These are phyloP conservation scores for Colletotrichum eleusines DNA, from an alignment of 2,329 filamentous ascomycete species.

Conservation along the genomic window DNA sequence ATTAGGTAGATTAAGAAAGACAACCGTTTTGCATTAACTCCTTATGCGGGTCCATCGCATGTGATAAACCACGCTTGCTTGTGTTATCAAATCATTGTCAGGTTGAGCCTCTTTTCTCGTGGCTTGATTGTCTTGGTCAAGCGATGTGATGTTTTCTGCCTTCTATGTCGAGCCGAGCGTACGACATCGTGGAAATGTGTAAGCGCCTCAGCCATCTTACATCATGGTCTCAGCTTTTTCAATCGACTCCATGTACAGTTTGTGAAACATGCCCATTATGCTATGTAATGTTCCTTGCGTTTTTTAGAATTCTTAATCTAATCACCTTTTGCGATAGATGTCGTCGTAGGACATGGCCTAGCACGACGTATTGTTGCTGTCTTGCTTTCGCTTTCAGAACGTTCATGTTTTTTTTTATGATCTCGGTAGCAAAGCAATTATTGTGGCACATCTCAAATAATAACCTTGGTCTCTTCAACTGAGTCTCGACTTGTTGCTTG, in stretches of 20 bases:
- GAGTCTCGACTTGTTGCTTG: not conserved
- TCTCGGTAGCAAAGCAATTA: not conserved
- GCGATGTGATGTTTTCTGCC: not conserved
- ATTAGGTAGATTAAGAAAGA: not conserved
- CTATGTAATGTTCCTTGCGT: not conserved
- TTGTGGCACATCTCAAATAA: not conserved
- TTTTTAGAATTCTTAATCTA: not conserved
- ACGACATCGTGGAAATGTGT: not conserved
- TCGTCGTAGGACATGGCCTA: not conserved
- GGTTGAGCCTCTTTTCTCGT: not conserved
- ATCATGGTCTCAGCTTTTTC: not conserved
- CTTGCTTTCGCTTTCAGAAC: not conserved
- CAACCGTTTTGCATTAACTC: not conserved
- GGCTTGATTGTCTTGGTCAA: not conserved
- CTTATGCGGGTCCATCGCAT: not conserved
- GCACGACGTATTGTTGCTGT: not conserved
- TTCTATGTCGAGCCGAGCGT: too few relatives aligned
- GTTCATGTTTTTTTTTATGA: too few relatives aligned
- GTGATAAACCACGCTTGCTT: not conserved
- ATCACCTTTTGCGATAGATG: not conserved
- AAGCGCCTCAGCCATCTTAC: not conserved
- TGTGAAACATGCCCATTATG: not conserved
- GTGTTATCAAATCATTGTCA: not conserved
- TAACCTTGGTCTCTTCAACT: not conserved
- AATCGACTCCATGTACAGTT: not conserved